Evolutionary conservation across 805 yeast species (phyloP).

Genomic region (Barnettozyma populi): DNA sequence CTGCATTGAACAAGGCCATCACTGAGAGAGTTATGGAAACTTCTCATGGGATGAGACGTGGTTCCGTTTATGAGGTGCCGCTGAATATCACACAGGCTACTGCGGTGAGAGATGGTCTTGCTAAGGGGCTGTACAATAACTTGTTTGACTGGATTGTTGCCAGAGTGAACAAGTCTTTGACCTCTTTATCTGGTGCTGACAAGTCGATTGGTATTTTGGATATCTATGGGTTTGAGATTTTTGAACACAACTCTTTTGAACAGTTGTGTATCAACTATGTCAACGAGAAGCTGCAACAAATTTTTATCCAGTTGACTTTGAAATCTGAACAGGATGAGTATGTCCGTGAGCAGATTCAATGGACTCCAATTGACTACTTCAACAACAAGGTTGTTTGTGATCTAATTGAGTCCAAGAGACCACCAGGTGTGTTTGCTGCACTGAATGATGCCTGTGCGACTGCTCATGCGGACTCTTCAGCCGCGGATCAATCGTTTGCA

Average conservation of each 20-base stretch:
- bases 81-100: slow-evolving; percentile 87
- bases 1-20: slow-evolving; percentile 58
- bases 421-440: slow-evolving; percentile 96
- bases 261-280: slow-evolving; percentile 95
- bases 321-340: slow-evolving; percentile 98
- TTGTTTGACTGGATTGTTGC: slow-evolving; percentile 95
- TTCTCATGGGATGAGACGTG: slow-evolving; percentile 81
- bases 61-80: slow-evolving; percentile 92
- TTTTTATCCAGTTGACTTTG: slow-evolving; percentile 89
- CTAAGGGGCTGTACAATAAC: slow-evolving; percentile 89
- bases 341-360: slow-evolving; percentile 87
- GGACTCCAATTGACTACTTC: slow-evolving; percentile 97
- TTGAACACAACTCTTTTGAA: slow-evolving; percentile 91
- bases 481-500: slow-evolving; percentile 95
- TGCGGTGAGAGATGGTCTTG: slow-evolving; percentile 91
- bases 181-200: slow-evolving; percentile 41
- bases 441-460: slow-evolving; percentile 96
- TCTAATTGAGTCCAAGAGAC: slow-evolving; percentile 85
- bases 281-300: slow-evolving; percentile 93
- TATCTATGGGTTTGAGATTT: slow-evolving; percentile 94
- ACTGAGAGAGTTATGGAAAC: slow-evolving; percentile 86
- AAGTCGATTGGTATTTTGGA: slow-evolving; percentile 90
- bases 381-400: slow-evolving; percentile 97
- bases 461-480: slow-evolving; percentile 94
- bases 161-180: slow-evolving; percentile 79